Evolutionary conservation across 176 grass and related monocot genomes (phyloP), one percentile per base, ranked within the genome.

Genomic region (Oryza coarctata): DNA sequence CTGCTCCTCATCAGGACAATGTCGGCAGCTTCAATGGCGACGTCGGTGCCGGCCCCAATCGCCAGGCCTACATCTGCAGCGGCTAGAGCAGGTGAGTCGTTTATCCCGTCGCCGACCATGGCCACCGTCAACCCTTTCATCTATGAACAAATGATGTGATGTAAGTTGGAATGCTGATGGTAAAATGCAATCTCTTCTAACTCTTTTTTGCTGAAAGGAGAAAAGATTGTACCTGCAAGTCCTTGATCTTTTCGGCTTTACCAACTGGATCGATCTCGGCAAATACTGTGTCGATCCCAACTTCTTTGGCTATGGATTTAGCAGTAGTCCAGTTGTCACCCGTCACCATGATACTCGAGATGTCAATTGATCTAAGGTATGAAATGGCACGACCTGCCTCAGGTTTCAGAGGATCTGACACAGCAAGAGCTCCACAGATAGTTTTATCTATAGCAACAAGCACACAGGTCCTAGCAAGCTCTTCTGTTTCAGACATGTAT

Each of bases 261-360:
- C 96, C 96, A 77, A 89, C 87, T 43, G 93, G 96, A 74, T 94
- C 93, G 0, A 92, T 95, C 77, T 95, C 96, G 14, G 96, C 96
- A 78, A 90, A 99, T 17, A 95, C 91, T 20, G 43, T 79, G 63
- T 17, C 33, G 65, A 99, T 99, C 76, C 96, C 93, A 0, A 99
- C 93, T 83, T 95, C 87, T 71, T 88, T 99, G 33, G 96, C 93
- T 83, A 99, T 99, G 8, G 93, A 88, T 88, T 74, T 91, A 5
- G 96, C 96, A 17, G 96, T 95, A 70, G 96, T 93, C 93, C 89
- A 94, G 58, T 99, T 99, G 82, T 99, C 96, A 12, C 96, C 96
- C 1, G 96, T 99, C 63, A 99, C 89, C 96, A 99, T 95, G 74
- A 99, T 95, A 65, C 96, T 94, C 12, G 87, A 92, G 76, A 99